These are phyloP conservation scores for Vanrija sp. DNA, from an alignment of 1,284 basidiomycete species.

Conservation along the genomic window DNA sequence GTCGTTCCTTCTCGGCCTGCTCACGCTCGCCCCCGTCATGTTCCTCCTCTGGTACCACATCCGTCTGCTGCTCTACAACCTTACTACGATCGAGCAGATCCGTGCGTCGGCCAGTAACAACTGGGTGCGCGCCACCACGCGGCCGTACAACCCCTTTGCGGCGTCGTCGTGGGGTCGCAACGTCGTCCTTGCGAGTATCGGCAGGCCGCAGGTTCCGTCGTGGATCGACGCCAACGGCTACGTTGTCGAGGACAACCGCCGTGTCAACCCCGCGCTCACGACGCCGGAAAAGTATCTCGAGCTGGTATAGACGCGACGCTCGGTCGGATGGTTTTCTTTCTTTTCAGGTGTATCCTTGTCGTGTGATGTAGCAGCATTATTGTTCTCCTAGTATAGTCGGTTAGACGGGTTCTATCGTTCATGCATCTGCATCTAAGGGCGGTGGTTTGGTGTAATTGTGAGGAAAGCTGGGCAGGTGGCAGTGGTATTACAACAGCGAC, in stretches of 20 bases:
- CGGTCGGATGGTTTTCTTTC: not conserved
- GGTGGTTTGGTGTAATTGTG: too few relatives aligned
- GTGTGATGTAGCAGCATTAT: too few relatives aligned
- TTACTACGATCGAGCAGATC: slow-evolving; percentile 81
- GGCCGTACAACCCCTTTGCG: slow-evolving; percentile 46
- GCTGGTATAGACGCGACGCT: slow-evolving; percentile 9
- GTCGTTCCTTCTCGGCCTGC: slow-evolving; percentile 64
- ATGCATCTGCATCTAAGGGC: too few relatives aligned
- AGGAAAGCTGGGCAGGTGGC: too few relatives aligned
- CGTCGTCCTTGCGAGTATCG: slow-evolving; percentile 40
- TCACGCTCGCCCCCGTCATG: slow-evolving; percentile 73
- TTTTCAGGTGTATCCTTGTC: not conserved
- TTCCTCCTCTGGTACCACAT: slow-evolving; percentile 78
- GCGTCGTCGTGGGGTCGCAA: slow-evolving; percentile 33
- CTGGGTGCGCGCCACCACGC: slow-evolving; percentile 26
- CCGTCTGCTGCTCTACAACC: slow-evolving; percentile 72
- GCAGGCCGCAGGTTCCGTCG: slow-evolving; percentile 44
- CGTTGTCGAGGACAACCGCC: slow-evolving; percentile 28
- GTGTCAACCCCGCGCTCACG: slow-evolving; percentile 42
- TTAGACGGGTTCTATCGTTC: too few relatives aligned
- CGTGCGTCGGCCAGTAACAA: slow-evolving; percentile 40
- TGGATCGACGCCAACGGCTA: slow-evolving; percentile 45
- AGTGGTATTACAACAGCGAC: too few relatives aligned
- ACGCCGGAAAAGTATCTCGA: slow-evolving; percentile 24
- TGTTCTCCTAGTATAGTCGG: too few relatives aligned